A percentile compares a stretch with the other conserved stretches of the same genome.
These are phyloP conservation scores for Stagonosporopsis vannaccii DNA, from an alignment of 2,329 filamentous ascomycete species.

Conservation along the genomic window DNA sequence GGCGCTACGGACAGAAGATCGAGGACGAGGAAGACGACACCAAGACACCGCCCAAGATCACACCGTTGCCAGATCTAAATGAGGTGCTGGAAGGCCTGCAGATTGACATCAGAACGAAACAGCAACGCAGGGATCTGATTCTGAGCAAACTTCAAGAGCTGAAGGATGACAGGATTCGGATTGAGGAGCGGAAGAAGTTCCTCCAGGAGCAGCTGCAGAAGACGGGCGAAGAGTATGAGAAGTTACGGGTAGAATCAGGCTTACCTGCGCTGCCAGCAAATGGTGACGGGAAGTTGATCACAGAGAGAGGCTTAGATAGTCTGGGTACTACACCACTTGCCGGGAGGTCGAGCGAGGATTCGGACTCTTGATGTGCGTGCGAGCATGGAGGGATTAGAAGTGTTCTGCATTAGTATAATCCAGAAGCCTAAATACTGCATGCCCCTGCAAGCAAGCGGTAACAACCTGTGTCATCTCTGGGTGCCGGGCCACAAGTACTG, in stretches of 20 bases:
- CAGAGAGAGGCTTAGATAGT: constrained; percentile 47
- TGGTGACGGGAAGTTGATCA: constrained; percentile 39
- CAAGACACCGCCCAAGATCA: constrained; percentile 75
- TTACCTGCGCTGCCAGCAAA: constrained; percentile 46
- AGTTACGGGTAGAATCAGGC: constrained; percentile 59
- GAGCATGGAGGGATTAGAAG: background rate
- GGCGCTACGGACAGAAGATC: constrained; percentile 73
- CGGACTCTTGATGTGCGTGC: background rate
- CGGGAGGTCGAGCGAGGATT: constrained; percentile 31
- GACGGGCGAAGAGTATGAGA: constrained; percentile 75
- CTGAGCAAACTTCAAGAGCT: constrained; percentile 70
- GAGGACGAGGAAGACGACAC: constrained; percentile 53
- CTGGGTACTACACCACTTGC: constrained; percentile 46
- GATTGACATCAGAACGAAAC: constrained; percentile 67
- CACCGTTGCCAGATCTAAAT: constrained; percentile 76
- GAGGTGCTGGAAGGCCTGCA: constrained; percentile 72
- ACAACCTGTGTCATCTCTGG: background rate
- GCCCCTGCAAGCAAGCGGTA: background rate
- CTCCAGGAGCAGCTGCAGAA: constrained; percentile 83
- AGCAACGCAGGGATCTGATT: constrained; percentile 64
- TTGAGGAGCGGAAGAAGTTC: constrained; percentile 75
- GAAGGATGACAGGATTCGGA: constrained; percentile 71
- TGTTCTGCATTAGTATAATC: background rate
- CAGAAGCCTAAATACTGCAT: background rate
- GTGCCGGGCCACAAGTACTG: background rate